These are phyloP conservation scores for Lactarius evosmus DNA, from an alignment of 768 basidiomycete species.

Conservation along the genomic window DNA sequence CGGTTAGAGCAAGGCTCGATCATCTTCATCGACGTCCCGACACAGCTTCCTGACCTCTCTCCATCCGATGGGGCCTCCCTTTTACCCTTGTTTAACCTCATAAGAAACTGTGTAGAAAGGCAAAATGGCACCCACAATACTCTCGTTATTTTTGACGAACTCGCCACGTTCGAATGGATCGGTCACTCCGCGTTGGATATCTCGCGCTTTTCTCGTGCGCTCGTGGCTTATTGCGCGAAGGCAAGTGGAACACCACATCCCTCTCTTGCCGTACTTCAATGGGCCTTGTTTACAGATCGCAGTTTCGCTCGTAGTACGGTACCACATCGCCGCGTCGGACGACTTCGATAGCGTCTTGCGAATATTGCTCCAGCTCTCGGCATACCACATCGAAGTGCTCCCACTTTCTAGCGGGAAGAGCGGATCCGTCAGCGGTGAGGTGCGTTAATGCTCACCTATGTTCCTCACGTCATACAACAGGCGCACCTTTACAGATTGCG, in stretches of 20 bases:
- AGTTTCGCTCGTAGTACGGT: constrained; percentile 58
- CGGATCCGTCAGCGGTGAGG: constrained; percentile 76
- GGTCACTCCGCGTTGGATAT: constrained; percentile 54
- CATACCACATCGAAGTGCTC: constrained; percentile 68
- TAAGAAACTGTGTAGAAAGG: constrained; percentile 15
- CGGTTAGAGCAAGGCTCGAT: constrained; percentile 35
- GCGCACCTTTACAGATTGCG: constrained; percentile 45
- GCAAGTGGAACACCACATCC: constrained; percentile 34
- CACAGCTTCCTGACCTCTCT: constrained; percentile 35
- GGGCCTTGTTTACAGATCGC: constrained; percentile 40
- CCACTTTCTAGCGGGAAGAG: constrained; percentile 73
- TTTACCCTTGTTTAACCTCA: constrained; percentile 25
- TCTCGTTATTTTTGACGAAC: constrained; percentile 69
- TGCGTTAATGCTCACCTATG: constrained; percentile 31
- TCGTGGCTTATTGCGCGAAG: constrained; percentile 54
- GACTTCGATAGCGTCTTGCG: constrained; percentile 62
- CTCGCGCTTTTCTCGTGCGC: constrained; percentile 55
- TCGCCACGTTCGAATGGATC: constrained; percentile 68
- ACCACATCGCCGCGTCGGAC: constrained; percentile 52
- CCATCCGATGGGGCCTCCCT: constrained; percentile 26
- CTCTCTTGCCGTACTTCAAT: background rate
- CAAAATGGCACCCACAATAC: constrained; percentile 24
- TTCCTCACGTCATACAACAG: background rate
- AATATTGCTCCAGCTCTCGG: constrained; percentile 56
- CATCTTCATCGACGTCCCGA: constrained; percentile 52